These are phyloP conservation scores for Pyrus betulifolia DNA, from an alignment of 306 rosid species.

Conservation along the genomic window DNA sequence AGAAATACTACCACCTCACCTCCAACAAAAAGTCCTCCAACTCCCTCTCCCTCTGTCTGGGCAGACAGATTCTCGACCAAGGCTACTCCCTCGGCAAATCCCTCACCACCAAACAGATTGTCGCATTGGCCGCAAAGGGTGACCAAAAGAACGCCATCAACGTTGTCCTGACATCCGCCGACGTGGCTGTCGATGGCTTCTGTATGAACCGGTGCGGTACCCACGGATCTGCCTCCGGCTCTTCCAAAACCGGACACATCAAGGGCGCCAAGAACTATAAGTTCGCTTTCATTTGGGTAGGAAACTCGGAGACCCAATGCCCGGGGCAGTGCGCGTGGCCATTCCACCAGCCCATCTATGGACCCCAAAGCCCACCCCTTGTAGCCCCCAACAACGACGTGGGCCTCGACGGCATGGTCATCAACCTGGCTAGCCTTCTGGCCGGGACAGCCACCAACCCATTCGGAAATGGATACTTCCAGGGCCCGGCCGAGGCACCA, in stretches of 20 bases:
- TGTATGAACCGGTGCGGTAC: conserved; percentile 70
- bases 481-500: conserved; percentile 51
- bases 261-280: conserved; percentile 37
- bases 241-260: conserved; percentile 5
- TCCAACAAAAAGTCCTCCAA: conserved; percentile 21
- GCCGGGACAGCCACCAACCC: conserved; percentile 81
- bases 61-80: conserved; percentile 47
- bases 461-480: conserved; percentile 64
- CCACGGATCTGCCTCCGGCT: conserved; percentile 37
- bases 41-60: conserved; percentile 33
- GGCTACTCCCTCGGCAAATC: conserved; percentile 56
- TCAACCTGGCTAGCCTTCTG: conserved; percentile 53
- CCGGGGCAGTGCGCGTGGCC: conserved; percentile 81
- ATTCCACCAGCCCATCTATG: conserved; percentile 60
- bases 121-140: conserved; percentile 52
- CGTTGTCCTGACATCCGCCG: conserved; percentile 64
- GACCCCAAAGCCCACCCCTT: conserved; percentile 47
- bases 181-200: conserved; percentile 61
- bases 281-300: conserved; percentile 75
- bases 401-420: conserved; percentile 59
- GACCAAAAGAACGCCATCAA: conserved; percentile 52
- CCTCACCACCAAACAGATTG: conserved; percentile 41
- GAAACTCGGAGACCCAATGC: conserved; percentile 65
- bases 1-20: conserved; percentile 54
- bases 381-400: conserved; percentile 65